Evolutionary conservation across 768 basidiomycete genomes (phyloP).

Genomic region (Crassisporium funariophilum): DNA sequence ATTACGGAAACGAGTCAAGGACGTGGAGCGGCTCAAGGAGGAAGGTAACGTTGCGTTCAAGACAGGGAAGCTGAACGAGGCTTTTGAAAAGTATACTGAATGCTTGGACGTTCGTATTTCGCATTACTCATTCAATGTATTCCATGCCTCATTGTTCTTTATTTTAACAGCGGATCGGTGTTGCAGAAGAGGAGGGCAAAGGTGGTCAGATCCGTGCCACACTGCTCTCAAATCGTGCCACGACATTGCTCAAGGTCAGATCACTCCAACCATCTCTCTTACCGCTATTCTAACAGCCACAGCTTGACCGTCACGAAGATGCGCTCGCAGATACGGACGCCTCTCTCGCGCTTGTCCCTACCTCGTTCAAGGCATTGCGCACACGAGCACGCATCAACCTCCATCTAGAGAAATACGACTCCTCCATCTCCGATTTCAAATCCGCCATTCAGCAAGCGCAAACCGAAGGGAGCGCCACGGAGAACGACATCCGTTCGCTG

Average conservation of each 20-base stretch:
- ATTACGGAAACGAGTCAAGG: slow-evolving; percentile 77
- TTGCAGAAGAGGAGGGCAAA: slow-evolving; percentile 66
- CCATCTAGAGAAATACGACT: slow-evolving; percentile 73
- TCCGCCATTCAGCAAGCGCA: slow-evolving; percentile 74
- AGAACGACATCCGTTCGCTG: slow-evolving; percentile 63
- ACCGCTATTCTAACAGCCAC: slow-evolving; percentile 10
- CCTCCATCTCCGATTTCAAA: slow-evolving; percentile 74
- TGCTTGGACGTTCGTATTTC: slow-evolving; percentile 59
- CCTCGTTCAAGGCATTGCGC: slow-evolving; percentile 83
- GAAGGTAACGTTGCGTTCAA: slow-evolving; percentile 85
- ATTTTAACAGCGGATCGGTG: slow-evolving; percentile 60
- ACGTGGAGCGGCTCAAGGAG: slow-evolving; percentile 82
- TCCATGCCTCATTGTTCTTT: not conserved
- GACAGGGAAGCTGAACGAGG: slow-evolving; percentile 55
- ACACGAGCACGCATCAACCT: slow-evolving; percentile 83
- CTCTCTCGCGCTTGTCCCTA: slow-evolving; percentile 61
- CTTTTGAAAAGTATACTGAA: slow-evolving; percentile 68
- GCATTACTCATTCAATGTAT: not conserved
- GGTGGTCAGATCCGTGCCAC: slow-evolving; percentile 84
- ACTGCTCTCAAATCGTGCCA: slow-evolving; percentile 82
- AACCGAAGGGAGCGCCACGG: slow-evolving; percentile 56
- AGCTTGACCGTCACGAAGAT: slow-evolving; percentile 68
- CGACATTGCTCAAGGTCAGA: slow-evolving; percentile 72
- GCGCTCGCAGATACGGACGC: slow-evolving; percentile 73
- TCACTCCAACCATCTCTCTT: not conserved